Evolutionary conservation across 768 basidiomycete genomes (phyloP).

Genomic region (Clavaria fumosa): DNA sequence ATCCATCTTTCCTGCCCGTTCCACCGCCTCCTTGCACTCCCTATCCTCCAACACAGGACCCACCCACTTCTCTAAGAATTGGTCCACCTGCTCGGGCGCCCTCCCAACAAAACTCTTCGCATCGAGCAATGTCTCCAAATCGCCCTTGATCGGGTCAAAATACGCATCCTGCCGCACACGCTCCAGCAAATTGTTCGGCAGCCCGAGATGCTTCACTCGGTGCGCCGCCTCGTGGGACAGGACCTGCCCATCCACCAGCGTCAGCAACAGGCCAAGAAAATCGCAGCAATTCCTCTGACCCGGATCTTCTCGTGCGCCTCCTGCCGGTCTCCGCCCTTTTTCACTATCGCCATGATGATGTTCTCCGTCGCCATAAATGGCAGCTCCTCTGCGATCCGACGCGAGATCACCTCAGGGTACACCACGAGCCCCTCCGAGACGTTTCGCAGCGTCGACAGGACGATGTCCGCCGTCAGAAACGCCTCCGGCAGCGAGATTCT

Average conservation of each 20-base stretch:
- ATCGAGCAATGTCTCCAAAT: conserved; percentile 68
- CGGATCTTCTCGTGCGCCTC: conserved; percentile 95
- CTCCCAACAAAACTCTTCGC: conserved; percentile 84
- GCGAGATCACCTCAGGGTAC: conserved; percentile 88
- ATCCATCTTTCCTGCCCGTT: conserved; percentile 42
- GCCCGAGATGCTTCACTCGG: conserved; percentile 88
- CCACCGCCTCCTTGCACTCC: conserved; percentile 40
- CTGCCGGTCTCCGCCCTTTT: conserved; percentile 87
- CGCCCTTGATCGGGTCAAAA: conserved; percentile 73
- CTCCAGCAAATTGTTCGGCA: conserved; percentile 91
- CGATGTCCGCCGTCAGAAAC: conserved; percentile 92
- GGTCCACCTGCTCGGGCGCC: conserved; percentile 90
- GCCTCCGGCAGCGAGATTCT: conserved; percentile 94
- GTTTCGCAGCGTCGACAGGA: conserved; percentile 90
- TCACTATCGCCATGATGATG: conserved; percentile 97
- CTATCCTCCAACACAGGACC: conserved; percentile 54
- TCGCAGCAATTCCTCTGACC: conserved; percentile 25
- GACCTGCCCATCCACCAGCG: conserved; percentile 29
- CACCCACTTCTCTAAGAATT: conserved; percentile 79
- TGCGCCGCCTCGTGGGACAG: conserved; percentile 88
- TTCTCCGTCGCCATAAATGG: conserved; percentile 99
- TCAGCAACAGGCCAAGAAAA: neutral
- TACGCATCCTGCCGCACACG: conserved; percentile 70
- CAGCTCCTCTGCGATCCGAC: conserved; percentile 84
- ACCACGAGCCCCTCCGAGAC: conserved; percentile 99